A percentile compares a stretch with the other conserved stretches of the same genome.
Conservation (phyloP, 2,329 filamentous ascomycete genomes). For the Cadophora gregata region DNA sequence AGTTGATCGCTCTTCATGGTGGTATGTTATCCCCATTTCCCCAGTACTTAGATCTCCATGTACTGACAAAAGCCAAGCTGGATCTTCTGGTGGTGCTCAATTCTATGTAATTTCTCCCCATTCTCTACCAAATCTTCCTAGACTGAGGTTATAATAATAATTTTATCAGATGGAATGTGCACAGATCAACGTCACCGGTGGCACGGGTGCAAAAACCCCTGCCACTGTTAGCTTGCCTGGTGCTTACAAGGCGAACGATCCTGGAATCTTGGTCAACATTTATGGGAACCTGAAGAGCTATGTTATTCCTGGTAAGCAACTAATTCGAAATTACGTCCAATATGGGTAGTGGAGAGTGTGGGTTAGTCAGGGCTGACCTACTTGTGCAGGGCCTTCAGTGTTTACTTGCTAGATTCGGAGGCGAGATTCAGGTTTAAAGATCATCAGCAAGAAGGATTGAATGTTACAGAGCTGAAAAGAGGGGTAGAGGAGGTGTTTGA, state of each 20-base stretch:
- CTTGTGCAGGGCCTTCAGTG: neutral
- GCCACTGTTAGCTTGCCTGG: slow-evolving; percentile 38
- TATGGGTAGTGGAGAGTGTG: neutral
- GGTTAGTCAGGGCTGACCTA: neutral
- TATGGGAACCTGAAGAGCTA: slow-evolving; percentile 33
- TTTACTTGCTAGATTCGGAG: neutral
- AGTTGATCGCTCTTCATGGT: slow-evolving; percentile 65
- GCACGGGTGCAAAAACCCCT: slow-evolving; percentile 34
- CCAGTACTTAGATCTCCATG: neutral
- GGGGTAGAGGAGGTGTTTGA: neutral
- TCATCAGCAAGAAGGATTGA: neutral
- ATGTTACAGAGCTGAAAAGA: neutral
- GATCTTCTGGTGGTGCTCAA: slow-evolving; percentile 49
- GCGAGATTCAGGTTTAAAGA: neutral
- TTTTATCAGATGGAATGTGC: slow-evolving; percentile 52
- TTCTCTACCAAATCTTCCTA: neutral
- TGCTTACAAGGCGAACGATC: slow-evolving; percentile 48
- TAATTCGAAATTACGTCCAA: neutral
- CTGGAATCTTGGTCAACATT: slow-evolving; percentile 56
- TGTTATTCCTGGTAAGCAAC: neutral
- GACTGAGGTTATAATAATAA: neutral
- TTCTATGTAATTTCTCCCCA: slow-evolving; percentile 48
- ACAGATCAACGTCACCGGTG: slow-evolving; percentile 53
- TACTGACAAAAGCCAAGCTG: slow-evolving; percentile 39
- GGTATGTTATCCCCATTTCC: slow-evolving; percentile 35